These are phyloP conservation scores for Vitis riparia DNA, from an alignment of 164 flowering plant genomes.

Conservation along the genomic window DNA sequence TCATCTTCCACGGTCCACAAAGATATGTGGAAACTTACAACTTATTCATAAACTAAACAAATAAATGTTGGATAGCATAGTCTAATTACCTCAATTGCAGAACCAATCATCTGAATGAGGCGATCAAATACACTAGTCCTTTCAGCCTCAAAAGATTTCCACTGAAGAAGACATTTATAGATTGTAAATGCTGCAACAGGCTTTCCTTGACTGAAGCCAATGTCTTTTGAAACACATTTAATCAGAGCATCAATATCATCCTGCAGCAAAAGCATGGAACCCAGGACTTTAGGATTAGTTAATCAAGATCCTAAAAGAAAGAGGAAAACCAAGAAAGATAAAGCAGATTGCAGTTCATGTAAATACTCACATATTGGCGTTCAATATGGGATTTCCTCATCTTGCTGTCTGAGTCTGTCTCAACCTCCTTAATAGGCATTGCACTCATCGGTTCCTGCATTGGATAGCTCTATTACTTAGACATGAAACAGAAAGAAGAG, in stretches of 20 bases:
- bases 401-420: constrained; percentile 62
- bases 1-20: background rate
- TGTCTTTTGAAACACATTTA: constrained; percentile 69
- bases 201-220: constrained; percentile 79
- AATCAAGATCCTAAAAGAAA: background rate
- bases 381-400: constrained; percentile 61
- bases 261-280: constrained; percentile 37
- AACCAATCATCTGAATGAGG: constrained; percentile 61
- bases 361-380: constrained; percentile 74
- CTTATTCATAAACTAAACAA: too few relatives aligned
- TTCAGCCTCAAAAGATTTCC: constrained; percentile 68
- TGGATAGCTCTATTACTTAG: constrained; percentile 4
- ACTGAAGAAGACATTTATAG: constrained; percentile 61
- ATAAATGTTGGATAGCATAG: background rate
- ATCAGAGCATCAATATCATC: constrained; percentile 91
- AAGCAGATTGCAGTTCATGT: background rate
- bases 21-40: background rate
- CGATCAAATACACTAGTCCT: constrained; percentile 61
- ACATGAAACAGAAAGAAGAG: background rate
- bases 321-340: constrained; percentile 4
- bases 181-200: constrained; percentile 62
- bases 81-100: constrained; percentile 49
- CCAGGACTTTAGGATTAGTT: constrained; percentile 4
- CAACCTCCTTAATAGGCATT: constrained; percentile 51
- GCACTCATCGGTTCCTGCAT: constrained; percentile 65